Evolutionary conservation across 148 eudicot species (phyloP).

Genomic region (Limonium bicolor): DNA sequence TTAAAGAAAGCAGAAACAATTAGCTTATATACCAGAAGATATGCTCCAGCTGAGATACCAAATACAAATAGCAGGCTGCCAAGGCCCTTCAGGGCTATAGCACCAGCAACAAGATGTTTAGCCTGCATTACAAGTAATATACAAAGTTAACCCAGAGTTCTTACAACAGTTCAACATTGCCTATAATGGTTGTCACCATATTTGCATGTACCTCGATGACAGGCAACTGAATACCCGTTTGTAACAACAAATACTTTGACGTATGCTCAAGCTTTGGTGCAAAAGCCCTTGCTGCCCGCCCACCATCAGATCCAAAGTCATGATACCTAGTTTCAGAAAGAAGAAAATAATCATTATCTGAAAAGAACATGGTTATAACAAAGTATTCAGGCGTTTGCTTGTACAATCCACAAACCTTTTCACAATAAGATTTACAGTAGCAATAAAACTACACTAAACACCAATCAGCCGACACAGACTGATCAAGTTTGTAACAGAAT

Average conservation of each 20-base stretch:
- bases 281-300: neutral
- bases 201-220: neutral
- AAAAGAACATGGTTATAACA: too few species aligned
- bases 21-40: slow-evolving; percentile 37
- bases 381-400: too few species aligned
- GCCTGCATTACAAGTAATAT: slow-evolving; percentile 24
- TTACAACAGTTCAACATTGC: too few species aligned
- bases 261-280: neutral
- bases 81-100: slow-evolving; percentile 55
- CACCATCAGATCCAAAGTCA: neutral
- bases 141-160: too few species aligned
- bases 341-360: too few species aligned
- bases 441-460: too few species aligned
- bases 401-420: too few species aligned
- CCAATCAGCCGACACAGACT: too few species aligned
- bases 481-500: too few species aligned
- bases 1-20: too few species aligned
- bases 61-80: slow-evolving; percentile 76
- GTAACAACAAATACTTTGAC: neutral
- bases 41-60: slow-evolving; percentile 76
- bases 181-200: too few species aligned
- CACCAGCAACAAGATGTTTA: slow-evolving; percentile 45
- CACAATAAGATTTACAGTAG: too few species aligned
- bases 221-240: neutral
- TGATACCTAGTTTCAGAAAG: neutral